phyloP scores from a whole-genome alignment of 1,139 yeast genomes.

The Yamadazyma spencermartinsiae region DNA sequence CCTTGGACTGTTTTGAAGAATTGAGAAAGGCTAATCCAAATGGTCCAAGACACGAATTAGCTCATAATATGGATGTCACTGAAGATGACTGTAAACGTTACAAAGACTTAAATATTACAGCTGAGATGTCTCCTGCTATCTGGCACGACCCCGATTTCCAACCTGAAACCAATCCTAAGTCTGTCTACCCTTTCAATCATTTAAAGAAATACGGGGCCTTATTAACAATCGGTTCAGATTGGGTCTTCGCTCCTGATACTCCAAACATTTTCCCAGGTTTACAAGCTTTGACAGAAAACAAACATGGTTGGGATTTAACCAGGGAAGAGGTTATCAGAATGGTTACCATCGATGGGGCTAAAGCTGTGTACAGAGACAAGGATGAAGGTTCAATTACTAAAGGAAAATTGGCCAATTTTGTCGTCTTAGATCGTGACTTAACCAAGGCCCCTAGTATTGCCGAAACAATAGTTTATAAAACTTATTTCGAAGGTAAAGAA shows the following conservation, averaged over 20 bases:
- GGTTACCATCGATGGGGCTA: conserved; percentile 22
- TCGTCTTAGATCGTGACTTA: conserved; percentile 21
- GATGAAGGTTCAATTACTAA: conserved; percentile 19
- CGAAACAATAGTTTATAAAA: conserved; percentile 20
- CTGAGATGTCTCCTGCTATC: conserved; percentile 24
- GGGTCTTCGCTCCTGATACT: conserved; percentile 26
- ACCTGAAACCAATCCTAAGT: conserved; percentile 21
- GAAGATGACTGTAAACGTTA: conserved; percentile 20
- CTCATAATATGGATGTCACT: conserved; percentile 24
- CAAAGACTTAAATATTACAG: conserved; percentile 19
- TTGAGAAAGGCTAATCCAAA: conserved; percentile 19
- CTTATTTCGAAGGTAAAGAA: conserved; percentile 22
- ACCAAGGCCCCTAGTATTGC: conserved; percentile 16
- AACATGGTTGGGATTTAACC: conserved; percentile 24
- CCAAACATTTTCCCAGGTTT: conserved; percentile 24
- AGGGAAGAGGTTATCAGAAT: conserved; percentile 20
- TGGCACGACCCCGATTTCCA: conserved; percentile 24
- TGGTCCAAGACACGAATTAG: conserved; percentile 23
- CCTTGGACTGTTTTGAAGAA: conserved; percentile 23
- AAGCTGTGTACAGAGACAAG: conserved; percentile 19
- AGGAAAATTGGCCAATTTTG: conserved; percentile 23
- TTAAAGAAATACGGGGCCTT: conserved; percentile 22
- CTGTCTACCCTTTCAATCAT: conserved; percentile 23
- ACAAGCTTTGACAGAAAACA: conserved; percentile 22
- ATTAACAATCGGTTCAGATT: conserved; percentile 23